phyloP scores from a whole-genome alignment of 2,329 filamentous ascomycete genomes.

The Tolypocladium endophyticum region DNA sequence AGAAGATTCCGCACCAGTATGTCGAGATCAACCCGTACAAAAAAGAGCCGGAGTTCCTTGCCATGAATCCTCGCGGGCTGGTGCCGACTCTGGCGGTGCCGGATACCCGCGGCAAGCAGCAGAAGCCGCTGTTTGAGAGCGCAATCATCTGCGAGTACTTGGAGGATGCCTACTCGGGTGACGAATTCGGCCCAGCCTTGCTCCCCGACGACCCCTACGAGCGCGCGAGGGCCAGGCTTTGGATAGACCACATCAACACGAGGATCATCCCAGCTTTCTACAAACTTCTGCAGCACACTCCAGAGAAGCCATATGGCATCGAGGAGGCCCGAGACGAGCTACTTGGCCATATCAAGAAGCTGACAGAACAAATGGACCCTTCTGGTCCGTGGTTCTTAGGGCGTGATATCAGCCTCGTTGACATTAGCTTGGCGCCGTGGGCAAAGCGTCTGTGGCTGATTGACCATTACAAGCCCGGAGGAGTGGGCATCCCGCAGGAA shows the following conservation, averaged over 20 bases:
- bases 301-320: slow-evolving; percentile 35
- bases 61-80: slow-evolving; percentile 64
- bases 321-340: slow-evolving; percentile 48
- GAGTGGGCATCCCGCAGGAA: slow-evolving; percentile 38
- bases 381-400: slow-evolving; percentile 56
- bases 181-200: slow-evolving; percentile 33
- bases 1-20: slow-evolving; percentile 63
- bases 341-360: slow-evolving; percentile 44
- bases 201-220: slow-evolving; percentile 53
- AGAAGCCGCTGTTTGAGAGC: slow-evolving; percentile 61
- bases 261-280: slow-evolving; percentile 62
- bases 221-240: slow-evolving; percentile 55
- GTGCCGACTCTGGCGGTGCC: slow-evolving; percentile 57
- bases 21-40: slow-evolving; percentile 70
- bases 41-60: slow-evolving; percentile 57
- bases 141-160: slow-evolving; percentile 66
- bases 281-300: slow-evolving; percentile 45
- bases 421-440: slow-evolving; percentile 65
- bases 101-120: slow-evolving; percentile 15
- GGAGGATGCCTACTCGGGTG: slow-evolving; percentile 55
- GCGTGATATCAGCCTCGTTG: slow-evolving; percentile 51
- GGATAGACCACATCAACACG: slow-evolving; percentile 61
- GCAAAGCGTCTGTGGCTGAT: slow-evolving; percentile 61
- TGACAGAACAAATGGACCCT: slow-evolving; percentile 50
- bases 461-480: slow-evolving; percentile 59